Base-by-base conservation (phyloP, 176 grass and related monocot genomes). In the Oryza punctata region DNA sequence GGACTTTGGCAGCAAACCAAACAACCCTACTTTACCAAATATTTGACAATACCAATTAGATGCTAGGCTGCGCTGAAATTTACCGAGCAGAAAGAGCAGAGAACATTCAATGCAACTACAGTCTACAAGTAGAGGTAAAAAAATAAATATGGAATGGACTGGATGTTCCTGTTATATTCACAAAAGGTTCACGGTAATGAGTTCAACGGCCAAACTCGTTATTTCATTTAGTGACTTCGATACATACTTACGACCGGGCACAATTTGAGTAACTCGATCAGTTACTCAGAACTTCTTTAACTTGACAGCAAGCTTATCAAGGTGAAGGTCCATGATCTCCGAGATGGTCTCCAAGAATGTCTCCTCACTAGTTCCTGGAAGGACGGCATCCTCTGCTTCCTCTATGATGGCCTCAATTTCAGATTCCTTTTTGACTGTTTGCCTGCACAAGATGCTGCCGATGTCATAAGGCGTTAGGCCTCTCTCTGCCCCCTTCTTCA, bases 391-490 rank as follows among this genome's bases (percentile, higher is more conserved):
- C 59, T 87, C 81, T 0, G 80, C 85, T 81, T 88, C 81, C 60
- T 7, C 35, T 2, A 88, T 41, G 21, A 91, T 87, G 69, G 52
- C 28, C 52, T 91, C 89, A 57, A 91, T 91, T 70, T 40, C 35
- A 19, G 89, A 87, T 79, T 80, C 81, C 18, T 76, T 47, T 26
- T 85, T 85, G 7, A 87, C 57, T 12, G 74, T 87, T 79, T 81
- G 41, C 79, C 89, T 91, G 61, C 89, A 92, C 78, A 92, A 47
- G 73, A 92, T 83, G 47, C 85, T 89, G 25, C 82, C 86, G 18
- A 88, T 82, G 46, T 88, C 82, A 27, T 72, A 79, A 3, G 90
- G 82, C 13, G 82, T 88, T 33, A 92, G 68, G 6, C 78, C 82
- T 50, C 73, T 64, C 64, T 82, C 67, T 6, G 63, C 78, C 8